Percentiles rank a stretch among this genome's conserved stretches.
These are phyloP conservation scores for Neotropicomus parvogracilis DNA, from an alignment of 1,284 basidiomycete species.

Conservation along the genomic window DNA sequence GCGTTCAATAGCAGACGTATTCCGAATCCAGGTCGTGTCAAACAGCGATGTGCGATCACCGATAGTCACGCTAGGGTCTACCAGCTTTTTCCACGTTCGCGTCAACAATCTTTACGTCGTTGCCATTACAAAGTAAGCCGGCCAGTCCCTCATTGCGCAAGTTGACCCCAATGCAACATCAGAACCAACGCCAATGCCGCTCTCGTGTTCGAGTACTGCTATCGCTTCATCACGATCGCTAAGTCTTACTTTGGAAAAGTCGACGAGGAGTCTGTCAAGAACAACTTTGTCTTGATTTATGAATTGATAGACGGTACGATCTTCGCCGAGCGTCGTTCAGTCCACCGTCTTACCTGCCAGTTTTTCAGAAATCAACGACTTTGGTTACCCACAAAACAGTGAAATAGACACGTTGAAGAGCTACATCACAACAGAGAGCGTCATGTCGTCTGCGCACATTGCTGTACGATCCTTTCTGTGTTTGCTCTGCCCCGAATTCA, in stretches of 20 bases:
- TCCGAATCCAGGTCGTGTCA: constrained; percentile 96
- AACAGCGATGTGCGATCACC: constrained; percentile 96
- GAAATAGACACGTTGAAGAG: constrained; percentile 97
- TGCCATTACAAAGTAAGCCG: constrained; percentile 85
- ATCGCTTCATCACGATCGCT: constrained; percentile 91
- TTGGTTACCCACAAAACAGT: constrained; percentile 99
- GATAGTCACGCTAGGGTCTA: constrained; percentile 96
- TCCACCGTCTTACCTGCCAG: not conserved
- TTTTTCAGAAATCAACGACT: constrained; percentile 88
- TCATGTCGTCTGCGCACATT: constrained; percentile 79
- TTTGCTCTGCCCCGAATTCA: not conserved
- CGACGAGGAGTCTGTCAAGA: constrained; percentile 97
- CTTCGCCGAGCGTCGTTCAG: not conserved
- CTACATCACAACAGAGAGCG: constrained; percentile 96
- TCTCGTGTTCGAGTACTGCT: constrained; percentile 96
- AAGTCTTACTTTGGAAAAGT: constrained; percentile 97
- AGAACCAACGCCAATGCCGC: constrained; percentile 97
- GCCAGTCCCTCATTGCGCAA: not conserved
- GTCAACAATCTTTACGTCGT: constrained; percentile 94
- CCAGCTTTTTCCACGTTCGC: constrained; percentile 95
- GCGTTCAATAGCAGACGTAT: constrained; percentile 96
- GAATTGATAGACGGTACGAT: constrained; percentile 87
- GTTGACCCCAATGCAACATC: not conserved
- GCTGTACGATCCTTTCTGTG: constrained; percentile 50
- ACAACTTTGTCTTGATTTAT: constrained; percentile 97